Base-by-base conservation (phyloP, 176 grass and related monocot genomes). In the Juncus inflexus region DNA sequence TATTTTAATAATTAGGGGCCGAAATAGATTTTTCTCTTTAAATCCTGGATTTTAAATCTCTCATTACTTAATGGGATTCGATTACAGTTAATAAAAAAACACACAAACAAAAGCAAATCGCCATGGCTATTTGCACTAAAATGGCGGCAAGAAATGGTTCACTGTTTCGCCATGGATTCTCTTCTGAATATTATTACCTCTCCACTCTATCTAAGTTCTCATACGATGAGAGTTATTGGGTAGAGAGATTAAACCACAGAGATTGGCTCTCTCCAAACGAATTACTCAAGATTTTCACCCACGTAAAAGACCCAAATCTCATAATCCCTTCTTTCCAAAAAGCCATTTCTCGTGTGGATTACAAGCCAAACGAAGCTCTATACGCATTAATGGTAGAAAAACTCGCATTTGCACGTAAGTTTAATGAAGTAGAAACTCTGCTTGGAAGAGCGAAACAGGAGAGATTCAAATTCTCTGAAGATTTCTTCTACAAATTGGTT, bases 241-340 rank as follows among this genome's bases (percentile, higher is more conserved):
- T 91, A 4, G 43, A 78, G 3, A 90, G 82, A 52, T 79, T 91
- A 49, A 83, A 91, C 63, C 81, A 89, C 70, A 91, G 74, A 76
- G 92, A 97, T 40, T 97, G 87, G 92, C 84, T 97, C 5, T 83
- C 92, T 58, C 87, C 92, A 4, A 89, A 97, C 12, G 92, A 88
- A 67, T 42, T 97, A 12, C 57, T 91, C 57, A 91, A 97, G 74
- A 79, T 97, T 28, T 91, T 91, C 49, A 79, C 65, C 0, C 80
- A 79, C 56, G 58, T 97, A 37, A 61, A 66, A 60, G 82, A 89
- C 58, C 82, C 87, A 60, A 55, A 58, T 19, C 56, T 78, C 9
- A 73, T 91, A 57, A 58, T 77, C 19, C 52, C 51, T 66, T 69
- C 81, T 9, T 86, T 97, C 58, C 69, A 61, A n/a, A 89, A 79